Conservation (phyloP, 306 rosid species). For the Senna siamea region DNA sequence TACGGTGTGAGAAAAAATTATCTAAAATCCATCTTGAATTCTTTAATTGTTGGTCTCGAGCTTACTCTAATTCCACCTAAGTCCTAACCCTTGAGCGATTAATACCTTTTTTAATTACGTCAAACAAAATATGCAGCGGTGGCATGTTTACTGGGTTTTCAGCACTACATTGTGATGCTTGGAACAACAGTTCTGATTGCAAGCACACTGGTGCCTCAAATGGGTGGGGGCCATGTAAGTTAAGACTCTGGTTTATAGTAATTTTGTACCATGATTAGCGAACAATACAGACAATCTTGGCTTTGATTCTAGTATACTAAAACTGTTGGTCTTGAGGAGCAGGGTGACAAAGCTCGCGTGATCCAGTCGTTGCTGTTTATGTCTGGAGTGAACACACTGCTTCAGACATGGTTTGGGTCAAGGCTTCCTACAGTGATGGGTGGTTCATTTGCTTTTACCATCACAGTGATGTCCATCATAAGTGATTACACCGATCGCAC, state of each 20-base stretch:
- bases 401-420: slow-evolving; percentile 66
- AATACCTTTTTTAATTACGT: neutral
- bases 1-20: neutral
- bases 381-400: slow-evolving; percentile 66
- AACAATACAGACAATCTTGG: neutral
- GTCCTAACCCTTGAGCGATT: slow-evolving; percentile 3
- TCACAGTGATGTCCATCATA: slow-evolving; percentile 61
- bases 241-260: neutral
- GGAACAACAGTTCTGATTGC: slow-evolving; percentile 70
- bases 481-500: slow-evolving; percentile 41
- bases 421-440: slow-evolving; percentile 73
- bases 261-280: neutral
- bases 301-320: neutral
- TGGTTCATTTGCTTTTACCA: slow-evolving; percentile 52
- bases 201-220: slow-evolving; percentile 60
- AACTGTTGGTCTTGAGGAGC: slow-evolving; percentile 18
- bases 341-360: slow-evolving; percentile 79
- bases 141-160: slow-evolving; percentile 60
- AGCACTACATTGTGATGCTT: slow-evolving; percentile 81
- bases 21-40: neutral
- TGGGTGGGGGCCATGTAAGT: slow-evolving; percentile 74
- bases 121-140: slow-evolving; percentile 48
- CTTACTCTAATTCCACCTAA: neutral
- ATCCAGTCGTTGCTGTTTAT: slow-evolving; percentile 65
- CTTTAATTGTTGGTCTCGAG: neutral